These are phyloP conservation scores for Ilex asprella DNA, from an alignment of 257 asterid genomes.

Conservation along the genomic window DNA sequence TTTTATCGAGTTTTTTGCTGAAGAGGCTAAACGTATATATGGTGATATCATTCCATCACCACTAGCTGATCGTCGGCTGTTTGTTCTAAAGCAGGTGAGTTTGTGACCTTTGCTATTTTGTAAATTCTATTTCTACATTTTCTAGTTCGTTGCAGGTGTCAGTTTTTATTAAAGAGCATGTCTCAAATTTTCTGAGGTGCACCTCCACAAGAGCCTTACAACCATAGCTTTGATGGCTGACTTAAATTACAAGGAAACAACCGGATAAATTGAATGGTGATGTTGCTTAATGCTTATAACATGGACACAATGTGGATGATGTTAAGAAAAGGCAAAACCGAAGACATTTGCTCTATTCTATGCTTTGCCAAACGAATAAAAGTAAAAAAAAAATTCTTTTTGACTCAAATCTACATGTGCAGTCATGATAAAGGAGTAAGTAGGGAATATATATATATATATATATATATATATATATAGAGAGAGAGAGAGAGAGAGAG, in stretches of 20 bases:
- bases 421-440: not conserved
- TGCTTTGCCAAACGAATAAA: not conserved
- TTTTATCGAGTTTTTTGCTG: slow-evolving; percentile 89
- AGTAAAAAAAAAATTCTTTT: not conserved
- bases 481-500: not conserved
- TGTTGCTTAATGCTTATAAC: too few species aligned
- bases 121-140: too few species aligned
- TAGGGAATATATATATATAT: too few species aligned
- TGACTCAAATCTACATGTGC: not conserved
- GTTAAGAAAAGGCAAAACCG: too few species aligned
- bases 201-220: not conserved
- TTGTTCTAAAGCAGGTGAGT: slow-evolving; percentile 84
- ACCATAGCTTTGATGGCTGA: not conserved
- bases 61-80: slow-evolving; percentile 83
- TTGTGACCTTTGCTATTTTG: not conserved
- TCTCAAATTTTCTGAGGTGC: not conserved
- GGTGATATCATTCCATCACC: slow-evolving; percentile 95
- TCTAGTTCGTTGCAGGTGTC: not conserved
- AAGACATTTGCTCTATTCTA: too few species aligned
- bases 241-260: not conserved
- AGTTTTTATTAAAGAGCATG: not conserved
- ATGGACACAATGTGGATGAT: too few species aligned
- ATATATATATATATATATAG: too few species aligned
- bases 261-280: too few species aligned
- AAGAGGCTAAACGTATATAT: slow-evolving; percentile 91